Conservation (phyloP, 108 stramenopile species). For the Skeletonema marinoi region DNA sequence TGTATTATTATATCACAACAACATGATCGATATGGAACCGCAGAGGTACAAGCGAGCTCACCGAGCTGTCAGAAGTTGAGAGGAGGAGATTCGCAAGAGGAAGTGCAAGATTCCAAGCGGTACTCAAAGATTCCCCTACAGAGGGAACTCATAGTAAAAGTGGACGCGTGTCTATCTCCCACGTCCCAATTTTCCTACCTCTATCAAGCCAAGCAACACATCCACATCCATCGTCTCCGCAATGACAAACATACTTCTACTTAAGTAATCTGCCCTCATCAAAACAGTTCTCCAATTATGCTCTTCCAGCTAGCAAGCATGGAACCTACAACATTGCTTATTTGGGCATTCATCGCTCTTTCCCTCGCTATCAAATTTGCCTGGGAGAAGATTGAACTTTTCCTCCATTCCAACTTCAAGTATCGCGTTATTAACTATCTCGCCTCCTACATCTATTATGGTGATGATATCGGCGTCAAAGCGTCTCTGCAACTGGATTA, state of each 20-base stretch:
- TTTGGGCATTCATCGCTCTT: constrained; percentile 24
- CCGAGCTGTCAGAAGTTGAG: too few species aligned
- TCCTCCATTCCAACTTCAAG: constrained; percentile 38
- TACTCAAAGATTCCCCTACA: neutral
- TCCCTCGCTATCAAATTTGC: constrained; percentile 28
- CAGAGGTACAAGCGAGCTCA: too few species aligned
- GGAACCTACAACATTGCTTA: constrained; percentile 23
- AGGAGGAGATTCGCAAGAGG: neutral
- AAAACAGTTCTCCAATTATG: neutral
- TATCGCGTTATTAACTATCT: constrained; percentile 46
- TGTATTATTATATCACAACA: too few species aligned
- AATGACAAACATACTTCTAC: too few species aligned
- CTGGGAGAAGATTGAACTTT: constrained; percentile 37
- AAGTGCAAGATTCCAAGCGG: neutral
- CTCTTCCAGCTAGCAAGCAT: neutral
- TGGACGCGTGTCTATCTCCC: neutral
- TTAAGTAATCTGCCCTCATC: too few species aligned
- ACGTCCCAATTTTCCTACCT: neutral
- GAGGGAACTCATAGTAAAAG: neutral
- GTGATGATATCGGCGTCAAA: constrained; percentile 44
- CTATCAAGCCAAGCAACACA: neutral
- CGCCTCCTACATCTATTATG: constrained; percentile 52
- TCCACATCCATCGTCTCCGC: too few species aligned
- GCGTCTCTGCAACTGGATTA: constrained; percentile 28
- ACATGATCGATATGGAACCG: too few species aligned